A percentile compares a stretch with the other conserved stretches of the same genome.
These are phyloP conservation scores for Trichoderma gracile DNA, from an alignment of 2,329 filamentous ascomycete genomes.

Conservation along the genomic window DNA sequence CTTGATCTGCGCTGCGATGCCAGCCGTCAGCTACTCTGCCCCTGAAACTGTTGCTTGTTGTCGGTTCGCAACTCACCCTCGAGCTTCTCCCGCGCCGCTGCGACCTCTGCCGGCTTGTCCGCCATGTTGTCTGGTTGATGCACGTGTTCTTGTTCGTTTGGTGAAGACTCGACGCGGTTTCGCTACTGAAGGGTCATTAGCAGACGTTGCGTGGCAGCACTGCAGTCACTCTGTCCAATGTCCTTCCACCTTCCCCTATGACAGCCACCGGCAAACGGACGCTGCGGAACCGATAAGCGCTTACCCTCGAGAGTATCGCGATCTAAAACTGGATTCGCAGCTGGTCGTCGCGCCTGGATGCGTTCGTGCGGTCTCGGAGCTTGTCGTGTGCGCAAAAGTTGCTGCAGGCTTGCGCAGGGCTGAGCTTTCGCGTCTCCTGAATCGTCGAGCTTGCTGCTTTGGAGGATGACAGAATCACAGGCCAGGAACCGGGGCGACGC, in stretches of 20 bases:
- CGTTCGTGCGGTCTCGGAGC: background rate
- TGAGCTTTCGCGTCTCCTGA: background rate
- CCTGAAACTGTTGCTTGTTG: background rate
- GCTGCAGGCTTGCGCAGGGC: background rate
- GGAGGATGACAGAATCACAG: slow-evolving; percentile 6
- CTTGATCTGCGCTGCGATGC: slow-evolving; percentile 81
- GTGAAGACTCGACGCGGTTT: background rate
- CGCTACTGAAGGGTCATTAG: background rate
- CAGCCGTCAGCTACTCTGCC: slow-evolving; percentile 24
- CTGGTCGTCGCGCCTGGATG: background rate
- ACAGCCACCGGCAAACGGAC: background rate
- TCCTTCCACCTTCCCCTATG: background rate
- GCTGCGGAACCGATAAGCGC: background rate
- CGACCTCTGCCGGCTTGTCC: slow-evolving; percentile 45
- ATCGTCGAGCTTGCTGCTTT: background rate
- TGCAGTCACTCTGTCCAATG: background rate
- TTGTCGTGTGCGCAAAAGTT: background rate
- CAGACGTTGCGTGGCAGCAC: background rate
- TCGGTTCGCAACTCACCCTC: slow-evolving; percentile 57
- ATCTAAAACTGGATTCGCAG: background rate
- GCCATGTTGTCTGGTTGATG: slow-evolving; percentile 36
- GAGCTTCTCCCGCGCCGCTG: slow-evolving; percentile 69
- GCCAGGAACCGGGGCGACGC: background rate
- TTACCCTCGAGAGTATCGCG: background rate
- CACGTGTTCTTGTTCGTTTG: background rate